Evolutionary conservation across 179 eudicot genomes (phyloP), one percentile per base, ranked within the genome.

Genomic region (Drosera spatulata): DNA sequence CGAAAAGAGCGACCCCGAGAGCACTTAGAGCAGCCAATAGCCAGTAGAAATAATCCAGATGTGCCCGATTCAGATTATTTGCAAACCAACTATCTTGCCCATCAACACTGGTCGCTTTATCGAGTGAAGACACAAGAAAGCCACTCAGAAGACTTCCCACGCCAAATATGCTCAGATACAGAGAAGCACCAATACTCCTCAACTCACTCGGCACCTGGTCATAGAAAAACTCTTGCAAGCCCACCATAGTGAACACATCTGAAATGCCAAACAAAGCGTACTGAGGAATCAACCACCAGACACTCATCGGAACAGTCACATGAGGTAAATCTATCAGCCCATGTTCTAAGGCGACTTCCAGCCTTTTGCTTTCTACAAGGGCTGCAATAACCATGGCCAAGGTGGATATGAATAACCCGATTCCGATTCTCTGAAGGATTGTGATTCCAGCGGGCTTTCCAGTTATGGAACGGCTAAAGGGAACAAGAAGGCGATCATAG

Each of bases 11-110:
- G n/a, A 84, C 66, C 38, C 56, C 82, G 1, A 78, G 55, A 1
- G 72, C 67, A 71, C 85, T 80, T 4, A 84, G 45, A 55, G 73
- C 76, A 66, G 80, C 85, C 58, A 86, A 82, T 0, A 84, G 61
- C 84, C 85, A 82, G 47, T 84, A 86, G 69, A 81, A 86, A 73
- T 86, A 86, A 62, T 86, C 87, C 46, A 86, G 77, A 68, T 86
- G 95, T 0, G 76, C 95, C 55, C 78, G 76, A 55, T 84, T 81
- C 39, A 84, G 64, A 75, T 86, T 84, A 56, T 73, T 63, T 4
- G 90, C 50, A 46, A 86, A 82, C 90, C 95, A 86, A 56, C 95
- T 71, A 38, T 62, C 79, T 9, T 15, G 65, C 6, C 85, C 87
- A 9, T 53, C 48, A 5, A 60, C 60, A 4, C 73, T 61, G 0